These are phyloP conservation scores for Leucosporidium scottii DNA, from an alignment of 768 basidiomycete species.

Conservation along the genomic window DNA sequence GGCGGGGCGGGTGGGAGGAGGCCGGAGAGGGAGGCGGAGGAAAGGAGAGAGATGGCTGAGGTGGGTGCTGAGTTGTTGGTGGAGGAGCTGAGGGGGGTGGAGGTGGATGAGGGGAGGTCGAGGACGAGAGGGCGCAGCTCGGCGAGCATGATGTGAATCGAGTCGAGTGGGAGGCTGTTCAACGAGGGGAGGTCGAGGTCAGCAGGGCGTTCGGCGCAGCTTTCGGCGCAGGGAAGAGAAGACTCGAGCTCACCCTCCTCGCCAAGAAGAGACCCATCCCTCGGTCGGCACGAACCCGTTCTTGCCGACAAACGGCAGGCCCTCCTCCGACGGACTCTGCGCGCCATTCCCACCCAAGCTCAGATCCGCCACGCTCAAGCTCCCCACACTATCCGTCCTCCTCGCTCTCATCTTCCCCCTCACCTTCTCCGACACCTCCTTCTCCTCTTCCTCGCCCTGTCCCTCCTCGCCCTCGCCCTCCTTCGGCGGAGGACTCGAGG, in stretches of 20 bases:
- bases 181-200: background rate
- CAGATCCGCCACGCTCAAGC: constrained; percentile 54
- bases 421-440: constrained; percentile 6
- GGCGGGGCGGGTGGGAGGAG: constrained; percentile 66
- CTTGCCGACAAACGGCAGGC: constrained; percentile 53
- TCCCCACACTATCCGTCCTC: constrained; percentile 50
- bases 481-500: background rate
- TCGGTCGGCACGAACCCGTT: constrained; percentile 93
- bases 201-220: background rate
- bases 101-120: constrained; percentile 56
- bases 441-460: background rate
- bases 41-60: constrained; percentile 67
- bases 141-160: constrained; percentile 77
- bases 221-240: background rate
- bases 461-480: background rate
- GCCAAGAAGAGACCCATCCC: constrained; percentile 90
- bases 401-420: constrained; percentile 30
- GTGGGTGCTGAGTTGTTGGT: constrained; percentile 58
- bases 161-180: constrained; percentile 69
- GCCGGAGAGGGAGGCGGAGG: constrained; percentile 59
- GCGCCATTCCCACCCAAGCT: background rate
- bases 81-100: constrained; percentile 45
- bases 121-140: constrained; percentile 76
- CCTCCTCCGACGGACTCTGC: background rate
- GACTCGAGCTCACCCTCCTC: constrained; percentile 53